These are phyloP conservation scores for Hypericum perforatum DNA, from an alignment of 345 rosid species.

Conservation along the genomic window DNA sequence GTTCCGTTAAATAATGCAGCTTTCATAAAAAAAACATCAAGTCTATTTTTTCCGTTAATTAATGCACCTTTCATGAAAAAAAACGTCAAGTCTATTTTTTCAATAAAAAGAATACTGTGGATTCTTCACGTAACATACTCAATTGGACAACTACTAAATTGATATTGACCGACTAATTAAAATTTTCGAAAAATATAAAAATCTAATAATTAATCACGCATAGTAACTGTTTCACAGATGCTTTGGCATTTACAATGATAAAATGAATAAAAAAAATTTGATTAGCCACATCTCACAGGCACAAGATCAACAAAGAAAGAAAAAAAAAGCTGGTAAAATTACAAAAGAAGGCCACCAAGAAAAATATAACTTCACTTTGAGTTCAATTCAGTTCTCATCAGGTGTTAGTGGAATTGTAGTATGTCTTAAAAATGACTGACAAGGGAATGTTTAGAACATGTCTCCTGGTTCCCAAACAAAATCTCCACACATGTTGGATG, in stretches of 20 bases:
- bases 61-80: too few species aligned
- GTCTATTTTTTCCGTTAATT: too few species aligned
- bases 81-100: too few species aligned
- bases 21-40: too few species aligned
- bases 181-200: too few species aligned
- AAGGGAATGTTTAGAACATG: conserved; percentile 64
- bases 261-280: conserved; percentile 24
- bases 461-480: conserved; percentile 58
- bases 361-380: neutral
- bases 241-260: conserved; percentile 22
- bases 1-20: too few species aligned
- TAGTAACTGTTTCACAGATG: conserved; percentile 13
- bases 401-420: conserved; percentile 10
- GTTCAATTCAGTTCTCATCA: conserved; percentile 7
- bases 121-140: too few species aligned
- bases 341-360: neutral
- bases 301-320: neutral
- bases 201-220: too few species aligned
- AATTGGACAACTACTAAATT: too few species aligned
- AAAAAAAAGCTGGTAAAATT: neutral
- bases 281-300: conserved; percentile 13
- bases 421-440: conserved; percentile 35
- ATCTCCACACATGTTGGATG: too few species aligned
- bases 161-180: too few species aligned
- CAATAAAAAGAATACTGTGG: too few species aligned